These are phyloP conservation scores for Exophiala alcalophila DNA, from an alignment of 2,329 filamentous ascomycete genomes.

Conservation along the genomic window DNA sequence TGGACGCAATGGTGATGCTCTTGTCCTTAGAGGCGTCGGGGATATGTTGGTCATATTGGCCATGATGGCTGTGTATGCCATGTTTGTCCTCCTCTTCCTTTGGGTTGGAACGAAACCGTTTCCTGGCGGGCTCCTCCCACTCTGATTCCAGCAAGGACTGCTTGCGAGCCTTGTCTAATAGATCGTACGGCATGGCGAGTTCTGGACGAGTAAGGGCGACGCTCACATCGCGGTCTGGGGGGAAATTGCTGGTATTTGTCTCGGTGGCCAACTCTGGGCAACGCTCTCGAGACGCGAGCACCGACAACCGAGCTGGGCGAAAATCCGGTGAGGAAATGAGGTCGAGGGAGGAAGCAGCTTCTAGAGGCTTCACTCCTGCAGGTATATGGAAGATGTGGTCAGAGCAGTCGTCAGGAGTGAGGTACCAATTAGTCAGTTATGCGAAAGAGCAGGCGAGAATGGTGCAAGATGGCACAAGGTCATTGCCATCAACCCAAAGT, in stretches of 20 bases:
- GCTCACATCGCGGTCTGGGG: constrained; percentile 4
- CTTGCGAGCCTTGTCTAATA: constrained; percentile 15
- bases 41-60: constrained; percentile 28
- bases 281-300: too few relatives aligned
- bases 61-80: constrained; percentile 26
- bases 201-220: background rate
- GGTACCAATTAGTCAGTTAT: background rate
- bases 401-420: too few relatives aligned
- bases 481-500: too few relatives aligned
- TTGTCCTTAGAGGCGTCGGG: constrained; percentile 32
- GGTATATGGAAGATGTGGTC: too few relatives aligned
- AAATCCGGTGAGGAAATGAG: too few relatives aligned
- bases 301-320: too few relatives aligned
- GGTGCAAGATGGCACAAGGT: constrained; percentile 22
- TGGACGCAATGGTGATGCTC: constrained; percentile 42
- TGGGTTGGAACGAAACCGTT: constrained; percentile 21
- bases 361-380: too few relatives aligned
- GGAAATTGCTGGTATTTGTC: too few relatives aligned
- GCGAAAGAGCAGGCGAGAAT: constrained; percentile 10
- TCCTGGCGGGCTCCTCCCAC: constrained; percentile 25
- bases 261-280: too few relatives aligned
- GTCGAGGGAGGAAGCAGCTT: too few relatives aligned
- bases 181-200: constrained; percentile 17
- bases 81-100: constrained; percentile 12
- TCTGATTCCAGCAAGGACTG: constrained; percentile 9